Evolutionary conservation across 768 basidiomycete genomes (phyloP).

Genomic region (Termitomyces sp.): DNA sequence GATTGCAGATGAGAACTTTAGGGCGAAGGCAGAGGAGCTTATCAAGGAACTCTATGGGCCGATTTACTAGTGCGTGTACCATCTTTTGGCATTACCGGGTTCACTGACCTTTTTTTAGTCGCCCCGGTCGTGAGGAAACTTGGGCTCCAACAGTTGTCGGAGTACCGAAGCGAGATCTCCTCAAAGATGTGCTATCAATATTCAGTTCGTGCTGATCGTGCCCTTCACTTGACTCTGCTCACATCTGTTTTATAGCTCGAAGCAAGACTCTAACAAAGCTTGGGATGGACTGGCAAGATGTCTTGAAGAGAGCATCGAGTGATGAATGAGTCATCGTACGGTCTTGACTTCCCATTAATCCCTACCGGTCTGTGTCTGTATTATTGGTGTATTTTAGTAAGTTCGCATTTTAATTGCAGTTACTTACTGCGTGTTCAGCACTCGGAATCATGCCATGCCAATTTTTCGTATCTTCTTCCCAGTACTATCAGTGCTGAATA

Average conservation of each 20-base stretch:
- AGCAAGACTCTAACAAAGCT: constrained; percentile 76
- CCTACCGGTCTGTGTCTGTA: not conserved
- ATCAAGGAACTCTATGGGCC: constrained; percentile 90
- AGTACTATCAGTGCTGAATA: no score
- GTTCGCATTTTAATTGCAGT: not conserved
- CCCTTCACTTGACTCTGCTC: not conserved
- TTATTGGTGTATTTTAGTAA: constrained; percentile 3
- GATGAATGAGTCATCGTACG: constrained; percentile 39
- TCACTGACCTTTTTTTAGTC: constrained; percentile 39
- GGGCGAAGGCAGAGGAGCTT: constrained; percentile 87
- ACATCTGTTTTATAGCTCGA: constrained; percentile 43
- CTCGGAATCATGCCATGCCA: not conserved
- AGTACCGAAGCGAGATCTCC: constrained; percentile 74
- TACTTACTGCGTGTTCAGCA: not conserved
- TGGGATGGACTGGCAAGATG: constrained; percentile 82
- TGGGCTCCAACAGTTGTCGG: constrained; percentile 76
- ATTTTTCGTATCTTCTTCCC: not conserved
- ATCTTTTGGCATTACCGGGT: not conserved
- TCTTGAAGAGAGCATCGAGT: constrained; percentile 58
- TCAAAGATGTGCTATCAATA: constrained; percentile 74
- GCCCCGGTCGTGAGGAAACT: constrained; percentile 58
- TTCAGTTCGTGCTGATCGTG: constrained; percentile 59
- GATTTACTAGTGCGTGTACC: constrained; percentile 74
- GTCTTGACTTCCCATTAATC: not conserved
- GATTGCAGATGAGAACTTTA: constrained; percentile 87